Evolutionary conservation across 306 rosid species (phyloP).

Genomic region (Ormosia semicastrata): DNA sequence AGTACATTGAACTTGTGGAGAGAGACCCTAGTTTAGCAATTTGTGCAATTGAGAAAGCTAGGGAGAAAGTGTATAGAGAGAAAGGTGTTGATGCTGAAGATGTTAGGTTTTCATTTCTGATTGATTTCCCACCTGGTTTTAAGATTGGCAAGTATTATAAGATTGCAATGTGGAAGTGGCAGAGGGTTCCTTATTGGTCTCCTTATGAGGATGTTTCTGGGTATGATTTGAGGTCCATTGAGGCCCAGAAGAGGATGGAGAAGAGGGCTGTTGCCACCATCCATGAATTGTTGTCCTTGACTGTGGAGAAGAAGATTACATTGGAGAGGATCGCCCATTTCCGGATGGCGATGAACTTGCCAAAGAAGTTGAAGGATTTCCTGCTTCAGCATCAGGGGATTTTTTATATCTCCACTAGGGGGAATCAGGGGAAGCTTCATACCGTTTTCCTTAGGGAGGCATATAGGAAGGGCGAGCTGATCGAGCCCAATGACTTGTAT

Average conservation of each 20-base stretch:
- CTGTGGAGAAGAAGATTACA: conserved; percentile 85
- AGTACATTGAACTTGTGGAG: conserved; percentile 72
- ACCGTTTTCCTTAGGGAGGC: conserved; percentile 87
- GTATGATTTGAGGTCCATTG: conserved; percentile 79
- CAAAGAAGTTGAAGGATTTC: conserved; percentile 80
- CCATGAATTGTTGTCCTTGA: conserved; percentile 73
- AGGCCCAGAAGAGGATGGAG: conserved; percentile 91
- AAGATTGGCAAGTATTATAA: conserved; percentile 81
- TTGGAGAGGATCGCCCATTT: conserved; percentile 92
- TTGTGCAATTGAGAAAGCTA: conserved; percentile 69
- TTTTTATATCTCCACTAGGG: conserved; percentile 83
- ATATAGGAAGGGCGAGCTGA: conserved; percentile 69
- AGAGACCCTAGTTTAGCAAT: conserved; percentile 44
- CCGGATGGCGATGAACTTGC: conserved; percentile 71
- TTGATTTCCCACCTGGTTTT: conserved; percentile 89
- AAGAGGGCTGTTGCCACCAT: conserved; percentile 80
- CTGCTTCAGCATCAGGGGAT: conserved; percentile 94
- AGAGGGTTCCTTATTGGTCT: conserved; percentile 85
- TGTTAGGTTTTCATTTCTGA: conserved; percentile 66
- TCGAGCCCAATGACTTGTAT: conserved; percentile 79
- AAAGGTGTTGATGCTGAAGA: conserved; percentile 77
- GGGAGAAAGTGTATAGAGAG: conserved; percentile 80
- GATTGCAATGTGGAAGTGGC: conserved; percentile 94
- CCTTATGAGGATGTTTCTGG: conserved; percentile 80
- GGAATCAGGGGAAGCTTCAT: conserved; percentile 92